Conservation (phyloP, 164 flowering plant genomes). For the Dillenia turbinata region DNA sequence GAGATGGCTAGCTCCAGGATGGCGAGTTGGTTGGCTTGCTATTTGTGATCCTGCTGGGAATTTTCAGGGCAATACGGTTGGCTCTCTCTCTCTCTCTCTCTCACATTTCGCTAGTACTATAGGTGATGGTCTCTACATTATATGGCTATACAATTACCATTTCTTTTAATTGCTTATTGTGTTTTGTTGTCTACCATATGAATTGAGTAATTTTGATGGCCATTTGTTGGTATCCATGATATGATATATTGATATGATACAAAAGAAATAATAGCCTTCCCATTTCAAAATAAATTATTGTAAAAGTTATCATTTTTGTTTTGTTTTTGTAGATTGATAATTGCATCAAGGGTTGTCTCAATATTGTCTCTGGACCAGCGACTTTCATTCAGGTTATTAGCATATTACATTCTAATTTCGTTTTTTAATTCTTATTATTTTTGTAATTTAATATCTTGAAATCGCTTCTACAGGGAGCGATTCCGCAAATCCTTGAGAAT, state of each 20-base stretch:
- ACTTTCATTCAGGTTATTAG: constrained; percentile 69
- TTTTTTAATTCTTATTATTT: neutral
- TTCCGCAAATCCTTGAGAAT: constrained; percentile 55
- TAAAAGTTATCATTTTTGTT: too few species aligned
- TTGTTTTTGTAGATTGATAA: constrained; percentile 35
- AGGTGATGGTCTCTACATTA: too few species aligned
- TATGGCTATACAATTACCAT: too few species aligned
- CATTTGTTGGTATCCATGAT: too few species aligned
- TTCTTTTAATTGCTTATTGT: too few species aligned
- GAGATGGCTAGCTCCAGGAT: constrained; percentile 97
- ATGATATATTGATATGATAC: too few species aligned
- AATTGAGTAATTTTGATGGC: too few species aligned
- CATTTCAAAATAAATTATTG: too few species aligned
- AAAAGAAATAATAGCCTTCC: too few species aligned
- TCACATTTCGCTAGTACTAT: neutral
- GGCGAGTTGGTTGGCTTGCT: constrained; percentile 94
- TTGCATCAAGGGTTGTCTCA: constrained; percentile 57
- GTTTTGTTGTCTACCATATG: too few species aligned
- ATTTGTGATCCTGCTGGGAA: constrained; percentile 58
- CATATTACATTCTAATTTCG: neutral
- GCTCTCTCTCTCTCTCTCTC: neutral
- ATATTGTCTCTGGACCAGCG: constrained; percentile 73
- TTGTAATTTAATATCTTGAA: neutral
- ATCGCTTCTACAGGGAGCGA: constrained; percentile 48
- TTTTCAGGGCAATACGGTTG: constrained; percentile 65